Conservation (phyloP, 345 rosid genomes). For the Schrenkiella parvula region DNA sequence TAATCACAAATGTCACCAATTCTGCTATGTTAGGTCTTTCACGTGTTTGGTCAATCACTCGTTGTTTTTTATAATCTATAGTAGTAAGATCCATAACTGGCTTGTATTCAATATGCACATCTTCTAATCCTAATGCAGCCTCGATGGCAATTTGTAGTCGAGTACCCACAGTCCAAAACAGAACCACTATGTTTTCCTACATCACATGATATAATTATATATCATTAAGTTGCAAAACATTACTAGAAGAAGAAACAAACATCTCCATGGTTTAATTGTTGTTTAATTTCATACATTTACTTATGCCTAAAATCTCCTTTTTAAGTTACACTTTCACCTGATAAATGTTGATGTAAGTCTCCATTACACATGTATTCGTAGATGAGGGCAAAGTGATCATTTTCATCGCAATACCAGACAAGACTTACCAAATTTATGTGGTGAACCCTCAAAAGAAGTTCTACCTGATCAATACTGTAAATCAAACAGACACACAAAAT, state of each 20-base stretch:
- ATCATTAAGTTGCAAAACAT: neutral
- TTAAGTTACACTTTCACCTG: slow-evolving; percentile 10
- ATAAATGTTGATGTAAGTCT: slow-evolving; percentile 25
- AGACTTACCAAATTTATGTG: slow-evolving; percentile 38
- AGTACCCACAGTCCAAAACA: slow-evolving; percentile 31
- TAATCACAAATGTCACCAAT: slow-evolving; percentile 32
- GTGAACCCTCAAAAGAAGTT: slow-evolving; percentile 39
- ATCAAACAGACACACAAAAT: neutral
- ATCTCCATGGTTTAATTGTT: neutral
- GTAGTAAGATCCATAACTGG: slow-evolving; percentile 39
- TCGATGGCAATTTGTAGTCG: slow-evolving; percentile 41
- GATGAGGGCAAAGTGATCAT: slow-evolving; percentile 29
- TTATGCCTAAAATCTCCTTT: neutral
- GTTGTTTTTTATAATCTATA: slow-evolving; percentile 44
- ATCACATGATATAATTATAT: neutral
- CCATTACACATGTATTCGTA: slow-evolving; percentile 46
- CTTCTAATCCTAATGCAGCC: slow-evolving; percentile 40
- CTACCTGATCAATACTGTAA: slow-evolving; percentile 19
- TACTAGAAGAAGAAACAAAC: neutral
- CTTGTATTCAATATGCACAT: slow-evolving; percentile 26
- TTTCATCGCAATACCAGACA: slow-evolving; percentile 38
- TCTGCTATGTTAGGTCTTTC: slow-evolving; percentile 24
- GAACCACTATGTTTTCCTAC: slow-evolving; percentile 17
- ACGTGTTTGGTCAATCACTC: slow-evolving; percentile 26
- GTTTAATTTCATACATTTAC: neutral